These are phyloP conservation scores for Myxozyma melibiosi DNA, from an alignment of 805 yeast species.

Conservation along the genomic window DNA sequence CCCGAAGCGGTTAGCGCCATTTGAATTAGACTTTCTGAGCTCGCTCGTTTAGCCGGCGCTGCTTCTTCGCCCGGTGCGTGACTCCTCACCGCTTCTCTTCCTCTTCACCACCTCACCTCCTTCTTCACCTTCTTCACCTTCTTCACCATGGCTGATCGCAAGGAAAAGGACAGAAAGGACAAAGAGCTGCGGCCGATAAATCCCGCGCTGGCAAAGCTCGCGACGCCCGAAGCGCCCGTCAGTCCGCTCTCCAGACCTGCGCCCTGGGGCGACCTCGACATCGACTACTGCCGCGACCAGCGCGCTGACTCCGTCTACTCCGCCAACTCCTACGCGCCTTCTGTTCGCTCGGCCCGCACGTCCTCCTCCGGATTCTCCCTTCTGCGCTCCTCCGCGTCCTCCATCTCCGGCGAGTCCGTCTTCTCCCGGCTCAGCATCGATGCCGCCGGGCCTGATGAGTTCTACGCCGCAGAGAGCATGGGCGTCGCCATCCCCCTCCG, in stretches of 20 bases:
- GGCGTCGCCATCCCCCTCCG: slow-evolving; percentile 27
- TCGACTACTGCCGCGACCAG: slow-evolving; percentile 10
- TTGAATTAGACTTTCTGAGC: not conserved
- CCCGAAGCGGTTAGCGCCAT: not conserved
- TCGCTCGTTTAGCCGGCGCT: not conserved
- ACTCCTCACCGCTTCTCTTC: not conserved
- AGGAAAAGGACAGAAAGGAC: no score
- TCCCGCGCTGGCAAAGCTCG: not conserved
- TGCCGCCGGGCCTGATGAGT: slow-evolving; percentile 13
- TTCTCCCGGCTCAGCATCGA: slow-evolving; percentile 17
- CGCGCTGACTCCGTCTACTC: slow-evolving; percentile 30
- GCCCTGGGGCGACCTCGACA: slow-evolving; percentile 28
- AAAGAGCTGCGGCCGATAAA: not conserved
- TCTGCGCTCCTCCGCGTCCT: slow-evolving; percentile 19
- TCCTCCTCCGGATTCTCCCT: slow-evolving; percentile 21
- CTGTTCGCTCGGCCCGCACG: slow-evolving; percentile 25
- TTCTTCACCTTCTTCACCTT: not conserved
- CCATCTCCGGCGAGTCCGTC: slow-evolving; percentile 21
- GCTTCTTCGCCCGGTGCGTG: not conserved
- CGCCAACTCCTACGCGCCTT: slow-evolving; percentile 27
- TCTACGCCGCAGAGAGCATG: slow-evolving; percentile 7
- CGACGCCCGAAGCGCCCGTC: not conserved
- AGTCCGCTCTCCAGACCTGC: slow-evolving; percentile 20
- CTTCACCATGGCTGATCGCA: slow-evolving; percentile 1
- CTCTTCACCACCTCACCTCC: not conserved